Evolutionary conservation across 192 early-diverging fungal species (phyloP).

Genomic region (Backusella westeae): DNA sequence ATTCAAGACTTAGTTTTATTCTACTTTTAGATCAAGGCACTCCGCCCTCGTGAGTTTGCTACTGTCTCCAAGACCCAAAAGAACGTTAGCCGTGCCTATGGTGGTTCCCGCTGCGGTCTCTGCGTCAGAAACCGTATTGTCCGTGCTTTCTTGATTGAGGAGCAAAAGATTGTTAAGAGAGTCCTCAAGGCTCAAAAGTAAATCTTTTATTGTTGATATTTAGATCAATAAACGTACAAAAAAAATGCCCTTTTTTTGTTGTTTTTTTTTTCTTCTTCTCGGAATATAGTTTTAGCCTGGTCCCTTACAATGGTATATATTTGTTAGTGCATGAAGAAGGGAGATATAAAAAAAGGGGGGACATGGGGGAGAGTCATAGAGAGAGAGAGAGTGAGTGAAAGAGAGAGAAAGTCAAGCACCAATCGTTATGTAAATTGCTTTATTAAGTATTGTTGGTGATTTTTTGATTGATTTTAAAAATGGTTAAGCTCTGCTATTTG

Average conservation of each 20-base stretch:
- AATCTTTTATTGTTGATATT: neutral
- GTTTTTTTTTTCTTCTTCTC: neutral
- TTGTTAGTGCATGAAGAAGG: neutral
- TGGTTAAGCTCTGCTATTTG: neutral
- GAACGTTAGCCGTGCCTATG: constrained; percentile 93
- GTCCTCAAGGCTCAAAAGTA: constrained; percentile 79
- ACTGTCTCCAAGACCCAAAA: constrained; percentile 91
- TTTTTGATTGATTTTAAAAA: neutral
- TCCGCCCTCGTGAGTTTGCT: constrained; percentile 90
- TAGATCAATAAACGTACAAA: neutral
- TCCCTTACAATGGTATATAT: neutral
- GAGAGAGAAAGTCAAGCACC: neutral
- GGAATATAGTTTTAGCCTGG: neutral
- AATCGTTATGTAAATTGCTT: neutral
- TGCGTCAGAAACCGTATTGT: constrained; percentile 86
- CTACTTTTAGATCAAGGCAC: constrained; percentile 45
- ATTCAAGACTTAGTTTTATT: too few species aligned
- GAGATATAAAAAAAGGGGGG: neutral
- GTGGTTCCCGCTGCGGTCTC: constrained; percentile 90
- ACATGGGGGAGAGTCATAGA: neutral
- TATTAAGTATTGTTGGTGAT: neutral
- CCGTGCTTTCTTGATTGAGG: constrained; percentile 98
- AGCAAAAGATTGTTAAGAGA: constrained; percentile 99
- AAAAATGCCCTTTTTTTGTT: neutral
- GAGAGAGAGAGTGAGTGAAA: too few species aligned